Percentiles rank a stretch among this genome's conserved stretches.
Conservation (phyloP, 169 alveolate genomes). For the Cardiosporidium cionae region DNA sequence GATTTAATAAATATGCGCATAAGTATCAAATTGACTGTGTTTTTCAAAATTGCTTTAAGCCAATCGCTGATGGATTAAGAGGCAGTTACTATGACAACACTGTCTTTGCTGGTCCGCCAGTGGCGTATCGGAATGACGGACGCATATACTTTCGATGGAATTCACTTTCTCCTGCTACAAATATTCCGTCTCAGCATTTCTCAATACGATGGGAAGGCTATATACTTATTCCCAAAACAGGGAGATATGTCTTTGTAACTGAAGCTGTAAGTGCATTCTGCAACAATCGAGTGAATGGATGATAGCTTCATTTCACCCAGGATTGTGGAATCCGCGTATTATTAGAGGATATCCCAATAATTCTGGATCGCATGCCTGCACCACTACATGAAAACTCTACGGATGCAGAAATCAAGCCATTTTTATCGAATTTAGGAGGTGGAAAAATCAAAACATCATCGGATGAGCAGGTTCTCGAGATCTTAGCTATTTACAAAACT, state of each 20-base stretch:
- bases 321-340: slow-evolving; percentile 75
- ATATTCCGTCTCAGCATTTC: slow-evolving; percentile 68
- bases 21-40: no score
- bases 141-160: slow-evolving; percentile 50
- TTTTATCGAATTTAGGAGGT: slow-evolving; percentile 38
- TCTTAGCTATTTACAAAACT: slow-evolving; percentile 63
- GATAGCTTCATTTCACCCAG: not conserved
- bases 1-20: no score
- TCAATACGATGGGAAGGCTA: slow-evolving; percentile 79
- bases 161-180: slow-evolving; percentile 56
- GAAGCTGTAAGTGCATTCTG: slow-evolving; percentile 39
- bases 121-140: slow-evolving; percentile 49
- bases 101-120: slow-evolving; percentile 59
- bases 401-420: slow-evolving; percentile 37
- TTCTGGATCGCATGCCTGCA: slow-evolving; percentile 67
- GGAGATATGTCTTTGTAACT: slow-evolving; percentile 51
- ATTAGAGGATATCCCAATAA: slow-evolving; percentile 66
- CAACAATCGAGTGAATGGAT: not conserved
- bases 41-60: no score
- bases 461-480: slow-evolving; percentile 65
- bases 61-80: slow-evolving; percentile 58
- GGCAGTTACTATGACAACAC: slow-evolving; percentile 63
- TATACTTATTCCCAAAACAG: slow-evolving; percentile 64
- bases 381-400: slow-evolving; percentile 50
- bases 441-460: slow-evolving; percentile 49